These are phyloP conservation scores for Aureobasidium lini DNA, from an alignment of 2,329 filamentous ascomycete genomes.

Conservation along the genomic window DNA sequence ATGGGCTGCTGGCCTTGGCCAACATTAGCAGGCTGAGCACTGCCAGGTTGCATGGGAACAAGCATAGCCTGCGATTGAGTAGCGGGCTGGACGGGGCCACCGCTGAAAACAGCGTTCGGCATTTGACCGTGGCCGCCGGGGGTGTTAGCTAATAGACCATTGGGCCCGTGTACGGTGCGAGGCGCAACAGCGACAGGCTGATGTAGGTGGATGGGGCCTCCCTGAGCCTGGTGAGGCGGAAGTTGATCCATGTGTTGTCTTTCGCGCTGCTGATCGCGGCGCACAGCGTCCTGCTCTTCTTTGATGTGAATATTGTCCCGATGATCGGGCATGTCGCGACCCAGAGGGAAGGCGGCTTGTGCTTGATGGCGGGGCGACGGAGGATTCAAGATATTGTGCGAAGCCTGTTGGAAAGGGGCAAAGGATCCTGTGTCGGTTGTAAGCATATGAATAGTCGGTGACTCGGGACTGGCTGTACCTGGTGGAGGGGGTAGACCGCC, in stretches of 20 bases:
- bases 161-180: constrained; percentile 85
- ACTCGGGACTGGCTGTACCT: neutral
- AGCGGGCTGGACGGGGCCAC: constrained; percentile 60
- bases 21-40: constrained; percentile 38
- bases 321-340: constrained; percentile 39
- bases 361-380: constrained; percentile 34
- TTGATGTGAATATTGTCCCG: constrained; percentile 47
- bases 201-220: constrained; percentile 83
- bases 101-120: constrained; percentile 61
- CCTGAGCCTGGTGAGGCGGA: constrained; percentile 76
- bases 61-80: constrained; percentile 41
- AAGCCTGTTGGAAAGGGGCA: constrained; percentile 34
- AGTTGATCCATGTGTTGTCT: constrained; percentile 60
- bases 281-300: constrained; percentile 51
- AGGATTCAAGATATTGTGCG: constrained; percentile 39
- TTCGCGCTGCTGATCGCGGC: constrained; percentile 43
- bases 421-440: constrained; percentile 27
- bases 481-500: constrained; percentile 25
- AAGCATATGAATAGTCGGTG: neutral
- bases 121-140: constrained; percentile 37
- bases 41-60: constrained; percentile 38
- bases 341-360: constrained; percentile 30
- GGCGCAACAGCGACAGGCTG: constrained; percentile 76
- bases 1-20: constrained; percentile 79
- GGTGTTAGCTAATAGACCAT: constrained; percentile 63